phyloP scores from a whole-genome alignment of 2,329 filamentous ascomycete genomes.

The Paraconiothyrium brasiliense region DNA sequence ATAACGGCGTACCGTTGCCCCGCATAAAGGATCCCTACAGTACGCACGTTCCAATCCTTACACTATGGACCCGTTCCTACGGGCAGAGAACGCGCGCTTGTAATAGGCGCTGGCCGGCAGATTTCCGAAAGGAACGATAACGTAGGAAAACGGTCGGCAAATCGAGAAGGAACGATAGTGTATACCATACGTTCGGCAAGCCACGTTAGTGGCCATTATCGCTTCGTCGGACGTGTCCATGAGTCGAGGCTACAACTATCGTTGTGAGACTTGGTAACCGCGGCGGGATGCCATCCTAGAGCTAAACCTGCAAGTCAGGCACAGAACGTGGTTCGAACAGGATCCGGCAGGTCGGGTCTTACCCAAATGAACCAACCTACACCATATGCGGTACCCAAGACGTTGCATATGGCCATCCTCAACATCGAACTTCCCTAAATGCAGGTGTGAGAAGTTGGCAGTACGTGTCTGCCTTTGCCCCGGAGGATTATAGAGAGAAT shows the following conservation, averaged over 20 bases:
- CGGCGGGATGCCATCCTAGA: slow-evolving; percentile 2
- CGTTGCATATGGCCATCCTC: background rate
- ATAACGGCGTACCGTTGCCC: background rate
- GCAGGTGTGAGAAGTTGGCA: background rate
- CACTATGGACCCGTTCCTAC: background rate
- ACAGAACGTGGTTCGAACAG: background rate
- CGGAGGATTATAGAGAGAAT: background rate
- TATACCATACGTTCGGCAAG: background rate
- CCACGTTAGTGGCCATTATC: background rate
- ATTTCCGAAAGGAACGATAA: slow-evolving; percentile 6
- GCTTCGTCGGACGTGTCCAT: background rate
- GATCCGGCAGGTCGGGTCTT: slow-evolving; percentile 2
- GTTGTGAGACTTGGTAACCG: background rate
- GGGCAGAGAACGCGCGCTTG: background rate
- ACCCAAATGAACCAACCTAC: slow-evolving; percentile 5
- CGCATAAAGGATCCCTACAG: background rate
- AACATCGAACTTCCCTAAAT: background rate
- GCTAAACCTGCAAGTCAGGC: slow-evolving; percentile 3
- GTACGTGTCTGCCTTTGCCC: background rate
- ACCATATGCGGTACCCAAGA: background rate
- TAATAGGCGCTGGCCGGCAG: background rate
- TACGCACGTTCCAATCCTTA: background rate
- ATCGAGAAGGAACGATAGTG: background rate
- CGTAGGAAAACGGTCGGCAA: background rate
- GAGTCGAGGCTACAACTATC: background rate